Evolutionary conservation across 768 basidiomycete genomes (phyloP).

Genomic region (Termitomyces bulborhizus): DNA sequence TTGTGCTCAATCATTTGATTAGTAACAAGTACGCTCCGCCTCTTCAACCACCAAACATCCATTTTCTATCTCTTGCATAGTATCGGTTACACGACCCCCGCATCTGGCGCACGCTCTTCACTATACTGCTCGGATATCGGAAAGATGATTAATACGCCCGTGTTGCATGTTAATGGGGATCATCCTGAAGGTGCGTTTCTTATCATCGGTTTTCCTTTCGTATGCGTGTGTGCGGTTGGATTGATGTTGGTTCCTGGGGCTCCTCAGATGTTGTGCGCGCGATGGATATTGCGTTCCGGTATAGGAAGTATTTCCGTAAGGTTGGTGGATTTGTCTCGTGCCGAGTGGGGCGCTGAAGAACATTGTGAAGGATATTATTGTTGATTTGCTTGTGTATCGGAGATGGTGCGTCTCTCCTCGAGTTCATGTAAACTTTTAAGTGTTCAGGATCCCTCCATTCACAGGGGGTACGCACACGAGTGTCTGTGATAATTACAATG

Average conservation of each 20-base stretch:
- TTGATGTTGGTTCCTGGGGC: background rate
- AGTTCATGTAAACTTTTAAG: background rate
- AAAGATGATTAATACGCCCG: conserved; percentile 87
- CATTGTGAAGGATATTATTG: conserved; percentile 60
- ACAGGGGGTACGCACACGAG: conserved; percentile 31
- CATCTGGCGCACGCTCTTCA: conserved; percentile 76
- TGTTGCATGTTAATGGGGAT: conserved; percentile 90
- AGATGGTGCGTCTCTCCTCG: conserved; percentile 46
- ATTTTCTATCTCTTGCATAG: conserved; percentile 28
- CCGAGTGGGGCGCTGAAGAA: background rate
- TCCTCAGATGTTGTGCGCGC: conserved; percentile 72
- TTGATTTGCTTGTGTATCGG: conserved; percentile 86
- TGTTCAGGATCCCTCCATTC: background rate
- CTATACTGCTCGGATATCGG: conserved; percentile 84
- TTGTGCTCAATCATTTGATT: conserved; percentile 2
- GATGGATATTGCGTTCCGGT: conserved; percentile 83
- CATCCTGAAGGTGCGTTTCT: conserved; percentile 62
- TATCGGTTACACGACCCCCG: conserved; percentile 90
- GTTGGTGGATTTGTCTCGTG: conserved; percentile 18
- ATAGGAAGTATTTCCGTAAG: conserved; percentile 82
- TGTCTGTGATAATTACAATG: background rate
- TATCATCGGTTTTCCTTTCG: conserved; percentile 1
- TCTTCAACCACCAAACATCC: background rate
- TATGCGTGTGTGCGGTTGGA: background rate
- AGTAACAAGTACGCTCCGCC: conserved; percentile 50